phyloP scores from a whole-genome alignment of 768 basidiomycete species.

The Suillus luteus region DNA sequence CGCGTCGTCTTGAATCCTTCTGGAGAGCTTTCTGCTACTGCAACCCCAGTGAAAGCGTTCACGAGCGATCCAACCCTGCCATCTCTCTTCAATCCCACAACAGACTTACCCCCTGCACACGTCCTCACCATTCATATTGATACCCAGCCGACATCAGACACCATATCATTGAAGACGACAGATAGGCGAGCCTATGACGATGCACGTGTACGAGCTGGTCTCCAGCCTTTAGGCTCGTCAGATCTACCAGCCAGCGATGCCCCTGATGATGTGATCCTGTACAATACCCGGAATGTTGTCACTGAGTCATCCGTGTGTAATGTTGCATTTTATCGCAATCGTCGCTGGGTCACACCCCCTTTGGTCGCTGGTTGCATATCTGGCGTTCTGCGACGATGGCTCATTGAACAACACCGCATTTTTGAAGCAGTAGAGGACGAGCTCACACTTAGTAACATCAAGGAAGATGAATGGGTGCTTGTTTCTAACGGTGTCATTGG shows the following conservation, averaged over 20 bases:
- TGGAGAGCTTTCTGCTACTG: conserved; percentile 39
- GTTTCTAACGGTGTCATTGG: conserved; percentile 75
- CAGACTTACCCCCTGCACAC: conserved; percentile 40
- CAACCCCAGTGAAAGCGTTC: conserved; percentile 35
- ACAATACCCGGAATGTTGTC: conserved; percentile 49
- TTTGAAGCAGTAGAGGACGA: conserved; percentile 48
- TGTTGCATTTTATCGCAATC: conserved; percentile 60
- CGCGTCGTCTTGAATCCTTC: conserved; percentile 50
- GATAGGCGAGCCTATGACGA: conserved; percentile 56
- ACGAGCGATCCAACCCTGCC: conserved; percentile 41
- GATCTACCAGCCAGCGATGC: conserved; percentile 16
- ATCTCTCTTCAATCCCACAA: conserved; percentile 38
- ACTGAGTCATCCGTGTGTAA: conserved; percentile 76
- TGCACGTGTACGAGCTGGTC: conserved; percentile 58
- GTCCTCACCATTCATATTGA: conserved; percentile 57
- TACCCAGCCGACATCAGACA: conserved; percentile 50
- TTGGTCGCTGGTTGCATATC: conserved; percentile 65
- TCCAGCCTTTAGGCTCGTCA: conserved; percentile 35
- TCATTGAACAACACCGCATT: conserved; percentile 61
- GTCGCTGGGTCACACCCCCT: conserved; percentile 67
- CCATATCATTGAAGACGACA: conserved; percentile 70
- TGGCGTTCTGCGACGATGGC: conserved; percentile 69
- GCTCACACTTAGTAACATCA: conserved; percentile 45
- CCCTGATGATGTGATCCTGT: conserved; percentile 62
- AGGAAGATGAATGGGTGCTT: conserved; percentile 63